phyloP scores from a whole-genome alignment of 495 filamentous ascomycete species.

The Astrothelium macrocarpum region DNA sequence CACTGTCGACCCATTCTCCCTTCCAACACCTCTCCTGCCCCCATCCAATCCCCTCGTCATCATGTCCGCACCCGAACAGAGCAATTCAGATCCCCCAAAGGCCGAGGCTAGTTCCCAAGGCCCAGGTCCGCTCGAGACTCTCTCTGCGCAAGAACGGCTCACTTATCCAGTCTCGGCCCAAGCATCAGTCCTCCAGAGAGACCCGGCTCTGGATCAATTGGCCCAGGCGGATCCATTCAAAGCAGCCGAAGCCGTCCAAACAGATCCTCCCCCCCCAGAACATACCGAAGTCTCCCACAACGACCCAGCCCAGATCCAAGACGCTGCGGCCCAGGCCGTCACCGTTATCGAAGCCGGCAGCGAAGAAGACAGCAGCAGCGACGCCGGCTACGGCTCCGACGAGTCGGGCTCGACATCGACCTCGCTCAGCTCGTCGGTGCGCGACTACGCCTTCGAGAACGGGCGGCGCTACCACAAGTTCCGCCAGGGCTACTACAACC shows the following conservation, averaged over 20 bases:
- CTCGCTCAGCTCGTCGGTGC: conserved; percentile 15
- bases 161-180: background rate
- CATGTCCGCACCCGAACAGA: background rate
- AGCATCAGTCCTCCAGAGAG: background rate
- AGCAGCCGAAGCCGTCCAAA: background rate
- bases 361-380: conserved; percentile 6
- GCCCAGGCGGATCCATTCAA: background rate
- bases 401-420: conserved; percentile 6
- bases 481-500: conserved; percentile 10
- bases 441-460: conserved; percentile 20
- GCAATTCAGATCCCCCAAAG: background rate
- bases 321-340: background rate
- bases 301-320: background rate
- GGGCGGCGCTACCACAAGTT: conserved; percentile 19
- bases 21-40: background rate
- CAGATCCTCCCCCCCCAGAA: background rate
- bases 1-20: background rate
- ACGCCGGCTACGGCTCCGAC: conserved; percentile 9
- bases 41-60: background rate
- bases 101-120: background rate
- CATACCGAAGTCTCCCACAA: background rate
- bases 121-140: background rate
- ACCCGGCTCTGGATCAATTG: background rate
- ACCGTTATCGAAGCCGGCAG: background rate
- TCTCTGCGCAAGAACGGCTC: background rate